A percentile compares a stretch with the other conserved stretches of the same genome.
These are phyloP conservation scores for Phytophthora cajani DNA, from an alignment of 352 stramenopile species.

Conservation along the genomic window DNA sequence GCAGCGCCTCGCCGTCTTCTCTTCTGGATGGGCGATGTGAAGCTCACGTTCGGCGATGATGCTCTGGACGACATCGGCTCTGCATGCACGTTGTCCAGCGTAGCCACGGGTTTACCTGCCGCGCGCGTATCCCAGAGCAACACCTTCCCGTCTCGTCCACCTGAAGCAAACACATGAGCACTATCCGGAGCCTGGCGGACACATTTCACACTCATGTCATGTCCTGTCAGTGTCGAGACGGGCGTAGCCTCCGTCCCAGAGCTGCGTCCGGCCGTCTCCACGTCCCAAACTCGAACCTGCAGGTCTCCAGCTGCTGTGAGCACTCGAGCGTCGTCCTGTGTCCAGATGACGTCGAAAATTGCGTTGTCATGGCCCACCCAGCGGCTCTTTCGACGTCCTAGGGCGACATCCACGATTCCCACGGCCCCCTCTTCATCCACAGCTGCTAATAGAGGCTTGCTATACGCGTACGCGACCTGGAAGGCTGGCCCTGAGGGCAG, in stretches of 20 bases:
- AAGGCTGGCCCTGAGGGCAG: constrained; percentile 49
- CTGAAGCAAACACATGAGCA: constrained; percentile 56
- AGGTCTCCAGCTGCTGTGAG: constrained; percentile 69
- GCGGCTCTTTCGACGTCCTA: constrained; percentile 33
- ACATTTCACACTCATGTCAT: constrained; percentile 83
- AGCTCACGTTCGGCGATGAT: constrained; percentile 25
- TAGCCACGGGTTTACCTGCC: constrained; percentile 33
- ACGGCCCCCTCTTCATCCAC: constrained; percentile 69
- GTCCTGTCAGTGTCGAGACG: constrained; percentile 49
- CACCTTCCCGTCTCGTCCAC: constrained; percentile 66
- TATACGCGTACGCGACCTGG: constrained; percentile 56
- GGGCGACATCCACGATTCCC: constrained; percentile 42
- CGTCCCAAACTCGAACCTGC: constrained; percentile 62
- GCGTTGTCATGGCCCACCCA: constrained; percentile 73
- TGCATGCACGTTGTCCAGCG: constrained; percentile 49
- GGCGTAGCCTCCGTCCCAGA: constrained; percentile 8
- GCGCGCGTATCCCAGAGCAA: constrained; percentile 65
- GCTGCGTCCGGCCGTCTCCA: constrained; percentile 36
- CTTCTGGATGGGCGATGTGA: constrained; percentile 43
- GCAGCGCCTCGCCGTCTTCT: constrained; percentile 33
- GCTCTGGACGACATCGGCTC: constrained; percentile 19
- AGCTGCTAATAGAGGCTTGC: constrained; percentile 40
- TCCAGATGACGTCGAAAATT: constrained; percentile 76
- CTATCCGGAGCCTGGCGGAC: constrained; percentile 54
- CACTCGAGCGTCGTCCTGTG: constrained; percentile 52